Evolutionary conservation across 208 protist species (phyloP), one percentile per base, ranked within the genome.

Genomic region (Crithidia sp.): DNA sequence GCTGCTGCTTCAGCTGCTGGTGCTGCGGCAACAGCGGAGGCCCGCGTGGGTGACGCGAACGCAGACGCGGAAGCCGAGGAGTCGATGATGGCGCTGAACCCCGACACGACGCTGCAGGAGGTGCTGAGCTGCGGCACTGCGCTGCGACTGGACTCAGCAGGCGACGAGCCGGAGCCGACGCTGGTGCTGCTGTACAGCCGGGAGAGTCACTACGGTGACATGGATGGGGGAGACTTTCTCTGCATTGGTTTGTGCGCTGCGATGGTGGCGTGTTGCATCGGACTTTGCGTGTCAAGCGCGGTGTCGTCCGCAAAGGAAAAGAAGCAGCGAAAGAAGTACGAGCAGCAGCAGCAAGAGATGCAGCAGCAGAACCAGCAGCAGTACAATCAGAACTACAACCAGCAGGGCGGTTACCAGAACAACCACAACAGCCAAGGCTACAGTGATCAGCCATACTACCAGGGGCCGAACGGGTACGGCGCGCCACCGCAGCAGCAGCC

Each of bases 131-230:
- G 10, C 8, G 64, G 49, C 17, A 5, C 9, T 36, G 41, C 65
- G 37, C 72, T 77, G 57, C 60, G 53, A 44, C 43, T 55, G 61
- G 37, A 7, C 45, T 59, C 39, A 14, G 40, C 58, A 19, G 68
- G 39, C 3, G 55, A 44, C 49, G 63, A 54, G 57, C n/a, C 59
- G 8, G 59, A 64, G 59, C 36, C 45, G 49, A 66, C 50, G 49
- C 19, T 77, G 55, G 36, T 71, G 49, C 56, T 77, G 45, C 63
- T 77, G 19, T 77, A 71, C 50, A 56, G 41, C 19, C 63, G 72
- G 3, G 72, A 77, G 50, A 58, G 41, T 43, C 7, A 72, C 41
- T 77, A 62, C 50, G 73, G 73, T 55, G 61, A 66, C 58, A 13
- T 67, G 0, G 58, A 67, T 55, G 58, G 40, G n/a, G 65, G 16